A percentile compares a stretch with the other conserved stretches of the same genome.
Conservation (phyloP, 2,329 filamentous ascomycete species). For the Aspergillus sojae region DNA sequence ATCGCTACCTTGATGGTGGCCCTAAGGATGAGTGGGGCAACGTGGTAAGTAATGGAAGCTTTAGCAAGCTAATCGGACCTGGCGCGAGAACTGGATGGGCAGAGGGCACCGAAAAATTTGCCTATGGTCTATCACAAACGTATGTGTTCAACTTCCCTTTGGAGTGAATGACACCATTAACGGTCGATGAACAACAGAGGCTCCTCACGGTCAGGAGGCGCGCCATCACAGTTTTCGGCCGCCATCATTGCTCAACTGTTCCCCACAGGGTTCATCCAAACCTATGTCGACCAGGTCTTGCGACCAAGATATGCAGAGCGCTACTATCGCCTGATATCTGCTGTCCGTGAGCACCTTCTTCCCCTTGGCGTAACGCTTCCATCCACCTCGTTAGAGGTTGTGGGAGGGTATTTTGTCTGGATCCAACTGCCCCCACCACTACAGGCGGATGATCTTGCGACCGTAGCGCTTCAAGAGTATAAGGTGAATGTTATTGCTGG, state of each 20-base stretch:
- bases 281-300: slow-evolving; percentile 56
- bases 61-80: slow-evolving; percentile 83
- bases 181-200: slow-evolving; percentile 45
- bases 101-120: slow-evolving; percentile 68
- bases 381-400: slow-evolving; percentile 45
- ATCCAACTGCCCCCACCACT: slow-evolving; percentile 62
- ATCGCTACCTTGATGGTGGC: slow-evolving; percentile 66
- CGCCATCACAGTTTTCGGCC: slow-evolving; percentile 62
- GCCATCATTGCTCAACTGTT: slow-evolving; percentile 60
- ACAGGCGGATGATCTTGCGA: slow-evolving; percentile 58
- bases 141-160: slow-evolving; percentile 39
- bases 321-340: slow-evolving; percentile 58
- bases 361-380: slow-evolving; percentile 60
- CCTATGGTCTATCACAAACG: slow-evolving; percentile 62
- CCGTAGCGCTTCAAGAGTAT: slow-evolving; percentile 62
- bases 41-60: slow-evolving; percentile 81
- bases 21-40: slow-evolving; percentile 72
- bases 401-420: slow-evolving; percentile 89
- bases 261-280: slow-evolving; percentile 53
- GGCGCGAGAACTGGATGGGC: slow-evolving; percentile 87
- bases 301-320: slow-evolving; percentile 59
- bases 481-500: slow-evolving; percentile 70
- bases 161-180: background rate
- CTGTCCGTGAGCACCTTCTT: slow-evolving; percentile 61
- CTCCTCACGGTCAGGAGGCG: slow-evolving; percentile 60